Evolutionary conservation across 768 basidiomycete genomes (phyloP).

Genomic region (Omphalotus guepiniiformis): DNA sequence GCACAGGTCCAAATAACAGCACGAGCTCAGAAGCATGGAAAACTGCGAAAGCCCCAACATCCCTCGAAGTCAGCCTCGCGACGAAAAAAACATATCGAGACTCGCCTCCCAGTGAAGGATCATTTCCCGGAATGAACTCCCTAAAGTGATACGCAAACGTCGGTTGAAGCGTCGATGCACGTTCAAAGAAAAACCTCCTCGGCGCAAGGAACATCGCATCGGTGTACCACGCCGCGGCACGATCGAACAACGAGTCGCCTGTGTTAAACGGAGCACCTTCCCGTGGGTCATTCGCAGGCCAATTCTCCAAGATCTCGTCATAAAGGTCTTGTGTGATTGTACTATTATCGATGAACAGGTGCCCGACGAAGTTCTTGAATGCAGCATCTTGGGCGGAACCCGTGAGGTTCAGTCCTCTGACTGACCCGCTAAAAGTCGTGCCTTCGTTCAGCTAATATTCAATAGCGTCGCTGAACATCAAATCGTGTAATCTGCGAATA

Average conservation of each 20-base stretch:
- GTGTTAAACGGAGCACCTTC: slow-evolving; percentile 52
- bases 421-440: slow-evolving; percentile 34
- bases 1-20: slow-evolving; percentile 46
- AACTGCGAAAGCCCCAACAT: slow-evolving; percentile 25
- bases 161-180: slow-evolving; percentile 41
- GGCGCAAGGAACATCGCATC: slow-evolving; percentile 53
- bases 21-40: slow-evolving; percentile 45
- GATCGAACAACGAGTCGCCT: slow-evolving; percentile 55
- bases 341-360: slow-evolving; percentile 49
- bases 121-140: slow-evolving; percentile 54
- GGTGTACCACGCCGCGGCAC: slow-evolving; percentile 54
- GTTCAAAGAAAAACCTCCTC: slow-evolving; percentile 45
- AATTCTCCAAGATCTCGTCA: slow-evolving; percentile 33
- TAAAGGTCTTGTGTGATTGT: slow-evolving; percentile 41
- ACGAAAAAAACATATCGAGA: slow-evolving; percentile 5
- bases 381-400: slow-evolving; percentile 35
- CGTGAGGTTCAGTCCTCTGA: slow-evolving; percentile 35
- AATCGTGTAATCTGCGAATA: slow-evolving; percentile 21
- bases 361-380: slow-evolving; percentile 44
- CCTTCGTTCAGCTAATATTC: slow-evolving; percentile 48
- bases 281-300: slow-evolving; percentile 43
- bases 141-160: slow-evolving; percentile 53
- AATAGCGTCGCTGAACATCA: neutral
- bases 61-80: neutral
- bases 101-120: slow-evolving; percentile 44